These are phyloP conservation scores for Mikania micrantha DNA, from an alignment of 129 eudicot species.

Conservation along the genomic window DNA sequence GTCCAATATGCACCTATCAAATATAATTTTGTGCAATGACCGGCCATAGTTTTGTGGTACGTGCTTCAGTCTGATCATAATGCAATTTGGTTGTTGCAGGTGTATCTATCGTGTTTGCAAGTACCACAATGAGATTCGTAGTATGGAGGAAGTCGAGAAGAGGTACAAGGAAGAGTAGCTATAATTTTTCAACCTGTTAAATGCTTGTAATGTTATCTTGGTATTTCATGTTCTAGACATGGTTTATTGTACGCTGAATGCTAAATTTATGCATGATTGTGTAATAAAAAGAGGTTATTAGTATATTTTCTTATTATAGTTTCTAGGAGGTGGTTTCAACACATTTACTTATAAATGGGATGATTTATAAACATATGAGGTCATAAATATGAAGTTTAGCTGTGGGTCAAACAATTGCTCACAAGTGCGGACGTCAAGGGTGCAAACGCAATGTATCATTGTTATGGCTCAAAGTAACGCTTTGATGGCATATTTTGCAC, in stretches of 20 bases:
- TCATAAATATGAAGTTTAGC: not conserved
- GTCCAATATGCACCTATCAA: no score
- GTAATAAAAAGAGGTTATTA: slow-evolving; percentile 6
- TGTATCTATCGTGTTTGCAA: slow-evolving; percentile 75
- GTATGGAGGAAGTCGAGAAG: slow-evolving; percentile 85
- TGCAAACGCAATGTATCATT: no score
- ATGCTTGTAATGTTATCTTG: slow-evolving; percentile 3
- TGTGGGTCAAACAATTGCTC: not conserved
- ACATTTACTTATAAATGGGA: not conserved
- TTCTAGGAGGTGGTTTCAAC: not conserved
- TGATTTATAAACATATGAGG: not conserved
- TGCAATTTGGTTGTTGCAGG: slow-evolving; percentile 40
- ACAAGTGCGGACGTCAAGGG: no score
- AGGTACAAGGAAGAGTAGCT: slow-evolving; percentile 72
- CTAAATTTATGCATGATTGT: slow-evolving; percentile 8
- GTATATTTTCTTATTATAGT: not conserved
- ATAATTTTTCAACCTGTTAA: not conserved
- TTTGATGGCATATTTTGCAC: no score
- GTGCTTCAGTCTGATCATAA: no score
- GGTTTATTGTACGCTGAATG: slow-evolving; percentile 11
- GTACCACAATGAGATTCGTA: slow-evolving; percentile 62
- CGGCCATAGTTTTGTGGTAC: not conserved
- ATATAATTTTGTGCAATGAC: not conserved
- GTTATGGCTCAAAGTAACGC: no score
- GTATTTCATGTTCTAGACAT: not conserved